Percentiles rank a stretch among this genome's conserved stretches.
Evolutionary conservation across 1,284 basidiomycete species (phyloP).

Genomic region (Bondarzewia mesenterica): DNA sequence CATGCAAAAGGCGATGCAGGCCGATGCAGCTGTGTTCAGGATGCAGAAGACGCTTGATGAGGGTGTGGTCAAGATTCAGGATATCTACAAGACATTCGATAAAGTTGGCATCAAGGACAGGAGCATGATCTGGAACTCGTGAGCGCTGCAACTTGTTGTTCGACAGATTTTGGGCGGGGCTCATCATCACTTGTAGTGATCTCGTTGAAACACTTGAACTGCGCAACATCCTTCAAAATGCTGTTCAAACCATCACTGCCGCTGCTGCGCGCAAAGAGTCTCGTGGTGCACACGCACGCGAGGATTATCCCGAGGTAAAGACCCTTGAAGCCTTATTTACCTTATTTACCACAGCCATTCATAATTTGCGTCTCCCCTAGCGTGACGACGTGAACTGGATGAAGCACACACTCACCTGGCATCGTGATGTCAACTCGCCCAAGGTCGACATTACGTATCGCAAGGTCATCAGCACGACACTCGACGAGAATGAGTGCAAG

Average conservation of each 20-base stretch:
- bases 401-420: slow-evolving; percentile 91
- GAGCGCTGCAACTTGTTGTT: slow-evolving; percentile 22
- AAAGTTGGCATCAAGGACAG: slow-evolving; percentile 96
- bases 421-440: slow-evolving; percentile 63
- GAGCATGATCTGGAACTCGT: slow-evolving; percentile 99
- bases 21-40: slow-evolving; percentile 88
- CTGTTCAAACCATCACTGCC: slow-evolving; percentile 91
- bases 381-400: slow-evolving; percentile 90
- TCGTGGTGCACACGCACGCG: slow-evolving; percentile 95
- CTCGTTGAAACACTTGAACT: slow-evolving; percentile 96
- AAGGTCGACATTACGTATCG: slow-evolving; percentile 91
- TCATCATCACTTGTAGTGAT: slow-evolving; percentile 47
- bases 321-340: slow-evolving; percentile 1
- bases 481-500: slow-evolving; percentile 97
- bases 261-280: slow-evolving; percentile 97
- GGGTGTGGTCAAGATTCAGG: slow-evolving; percentile 82
- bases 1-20: slow-evolving; percentile 99
- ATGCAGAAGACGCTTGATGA: slow-evolving; percentile 89
- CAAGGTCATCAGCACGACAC: slow-evolving; percentile 74
- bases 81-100: slow-evolving; percentile 84
- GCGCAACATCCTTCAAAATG: slow-evolving; percentile 91
- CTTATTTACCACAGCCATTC: background rate
- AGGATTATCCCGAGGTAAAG: slow-evolving; percentile 85
- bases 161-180: background rate
- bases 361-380: slow-evolving; percentile 26